phyloP scores from a whole-genome alignment of 768 basidiomycete genomes.

The Cyclocybe aegerita region DNA sequence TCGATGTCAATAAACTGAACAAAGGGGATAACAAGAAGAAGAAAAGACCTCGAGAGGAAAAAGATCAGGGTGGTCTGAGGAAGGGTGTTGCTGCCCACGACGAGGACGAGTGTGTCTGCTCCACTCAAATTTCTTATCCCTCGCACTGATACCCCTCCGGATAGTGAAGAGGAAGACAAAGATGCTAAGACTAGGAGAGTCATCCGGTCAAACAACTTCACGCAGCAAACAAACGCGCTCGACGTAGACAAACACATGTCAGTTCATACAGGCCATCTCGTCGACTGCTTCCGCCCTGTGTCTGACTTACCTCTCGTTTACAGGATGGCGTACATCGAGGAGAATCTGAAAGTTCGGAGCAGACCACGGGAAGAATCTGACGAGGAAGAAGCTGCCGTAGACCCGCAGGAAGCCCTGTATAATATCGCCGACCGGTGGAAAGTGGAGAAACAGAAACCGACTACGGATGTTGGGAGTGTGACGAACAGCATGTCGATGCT shows the following conservation, averaged over 20 bases:
- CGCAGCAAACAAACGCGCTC: constrained; percentile 92
- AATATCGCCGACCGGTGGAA: constrained; percentile 69
- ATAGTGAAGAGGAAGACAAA: constrained; percentile 62
- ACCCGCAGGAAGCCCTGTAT: constrained; percentile 81
- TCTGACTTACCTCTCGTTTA: background rate
- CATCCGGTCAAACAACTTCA: constrained; percentile 90
- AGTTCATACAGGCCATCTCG: constrained; percentile 23
- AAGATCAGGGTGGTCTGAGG: constrained; percentile 53
- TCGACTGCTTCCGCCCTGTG: background rate
- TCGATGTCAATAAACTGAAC: constrained; percentile 81
- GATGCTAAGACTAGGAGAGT: constrained; percentile 71
- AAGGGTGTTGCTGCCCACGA: constrained; percentile 45
- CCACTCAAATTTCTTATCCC: background rate
- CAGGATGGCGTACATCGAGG: constrained; percentile 98
- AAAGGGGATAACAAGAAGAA: constrained; percentile 83
- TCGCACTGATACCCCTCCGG: background rate
- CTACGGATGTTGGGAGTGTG: constrained; percentile 86
- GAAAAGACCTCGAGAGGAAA: constrained; percentile 52
- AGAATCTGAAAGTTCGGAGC: constrained; percentile 79
- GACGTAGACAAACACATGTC: constrained; percentile 99
- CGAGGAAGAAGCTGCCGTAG: constrained; percentile 44
- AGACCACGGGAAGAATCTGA: constrained; percentile 48
- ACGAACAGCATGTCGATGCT: constrained; percentile 94
- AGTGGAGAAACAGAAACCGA: constrained; percentile 52
- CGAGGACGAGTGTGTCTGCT: constrained; percentile 58